A percentile compares a stretch with the other conserved stretches of the same genome.
These are phyloP conservation scores for Penicillium verhagenii DNA, from an alignment of 495 filamentous ascomycete species.

Conservation along the genomic window DNA sequence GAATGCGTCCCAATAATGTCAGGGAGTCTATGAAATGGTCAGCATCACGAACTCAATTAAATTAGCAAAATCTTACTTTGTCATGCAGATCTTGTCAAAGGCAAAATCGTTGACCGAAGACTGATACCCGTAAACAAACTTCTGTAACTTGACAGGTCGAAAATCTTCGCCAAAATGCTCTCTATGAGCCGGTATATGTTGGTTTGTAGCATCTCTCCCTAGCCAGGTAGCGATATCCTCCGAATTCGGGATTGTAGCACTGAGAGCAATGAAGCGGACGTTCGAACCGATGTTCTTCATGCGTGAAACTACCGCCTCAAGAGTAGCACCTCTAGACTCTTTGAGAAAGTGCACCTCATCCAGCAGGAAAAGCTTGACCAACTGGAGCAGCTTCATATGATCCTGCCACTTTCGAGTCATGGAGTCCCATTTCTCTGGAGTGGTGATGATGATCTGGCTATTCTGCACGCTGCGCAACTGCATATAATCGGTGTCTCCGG, in stretches of 20 bases:
- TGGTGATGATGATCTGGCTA: conserved; percentile 92
- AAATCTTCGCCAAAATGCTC: conserved; percentile 92
- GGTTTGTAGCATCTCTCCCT: conserved; percentile 68
- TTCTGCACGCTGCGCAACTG: conserved; percentile 73
- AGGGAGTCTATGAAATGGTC: conserved; percentile 51
- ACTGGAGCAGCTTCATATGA: conserved; percentile 74
- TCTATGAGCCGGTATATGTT: conserved; percentile 64
- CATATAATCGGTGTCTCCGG: conserved; percentile 80
- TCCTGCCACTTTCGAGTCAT: conserved; percentile 96
- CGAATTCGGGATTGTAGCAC: conserved; percentile 92
- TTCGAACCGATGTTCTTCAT: conserved; percentile 91
- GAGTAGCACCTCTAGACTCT: conserved; percentile 80
- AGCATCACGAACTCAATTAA: background rate
- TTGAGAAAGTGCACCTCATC: conserved; percentile 97
- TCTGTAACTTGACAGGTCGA: conserved; percentile 83
- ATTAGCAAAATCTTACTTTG: conserved; percentile 51
- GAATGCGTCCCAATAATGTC: conserved; percentile 75
- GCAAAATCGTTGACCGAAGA: conserved; percentile 73
- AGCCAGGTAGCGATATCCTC: conserved; percentile 89
- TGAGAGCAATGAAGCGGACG: conserved; percentile 87
- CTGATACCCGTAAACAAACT: conserved; percentile 77
- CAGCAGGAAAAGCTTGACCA: conserved; percentile 89
- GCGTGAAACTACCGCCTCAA: conserved; percentile 94
- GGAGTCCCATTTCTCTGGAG: conserved; percentile 98
- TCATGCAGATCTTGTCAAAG: conserved; percentile 77